A percentile compares a stretch with the other conserved stretches of the same genome.
These are phyloP conservation scores for Lagenidium giganteum DNA, from an alignment of 352 stramenopile species.

Conservation along the genomic window DNA sequence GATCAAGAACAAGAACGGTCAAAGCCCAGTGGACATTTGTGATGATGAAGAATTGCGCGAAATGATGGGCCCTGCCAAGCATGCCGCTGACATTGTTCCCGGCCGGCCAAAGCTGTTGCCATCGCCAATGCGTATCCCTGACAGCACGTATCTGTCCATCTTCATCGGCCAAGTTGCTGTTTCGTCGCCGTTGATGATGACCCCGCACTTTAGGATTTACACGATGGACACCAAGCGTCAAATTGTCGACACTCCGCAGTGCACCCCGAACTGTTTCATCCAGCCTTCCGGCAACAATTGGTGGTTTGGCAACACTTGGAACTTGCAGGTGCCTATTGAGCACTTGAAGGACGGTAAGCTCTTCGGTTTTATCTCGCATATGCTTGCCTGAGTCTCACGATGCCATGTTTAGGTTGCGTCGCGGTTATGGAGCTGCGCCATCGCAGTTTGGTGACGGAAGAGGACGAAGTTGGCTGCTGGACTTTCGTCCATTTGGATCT, in stretches of 20 bases:
- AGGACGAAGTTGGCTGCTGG: conserved; percentile 86
- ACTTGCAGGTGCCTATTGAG: conserved; percentile 79
- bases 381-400: background rate
- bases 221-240: conserved; percentile 70
- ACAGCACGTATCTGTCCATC: conserved; percentile 86
- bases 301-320: conserved; percentile 89
- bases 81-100: conserved; percentile 29
- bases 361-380: background rate
- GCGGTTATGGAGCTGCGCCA: conserved; percentile 85
- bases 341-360: conserved; percentile 81
- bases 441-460: conserved; percentile 75
- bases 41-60: conserved; percentile 76
- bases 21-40: conserved; percentile 64
- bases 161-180: conserved; percentile 79
- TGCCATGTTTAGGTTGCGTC: conserved; percentile 52
- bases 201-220: conserved; percentile 85
- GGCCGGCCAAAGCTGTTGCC: conserved; percentile 37
- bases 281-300: conserved; percentile 83
- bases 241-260: conserved; percentile 65
- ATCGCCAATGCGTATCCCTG: conserved; percentile 42
- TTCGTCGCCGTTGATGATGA: conserved; percentile 84
- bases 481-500: conserved; percentile 87
- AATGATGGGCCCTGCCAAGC: conserved; percentile 54
- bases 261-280: conserved; percentile 83
- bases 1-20: conserved; percentile 66